Base-by-base conservation (phyloP, 768 basidiomycete species). In the Rhodotorula paludigena region DNA sequence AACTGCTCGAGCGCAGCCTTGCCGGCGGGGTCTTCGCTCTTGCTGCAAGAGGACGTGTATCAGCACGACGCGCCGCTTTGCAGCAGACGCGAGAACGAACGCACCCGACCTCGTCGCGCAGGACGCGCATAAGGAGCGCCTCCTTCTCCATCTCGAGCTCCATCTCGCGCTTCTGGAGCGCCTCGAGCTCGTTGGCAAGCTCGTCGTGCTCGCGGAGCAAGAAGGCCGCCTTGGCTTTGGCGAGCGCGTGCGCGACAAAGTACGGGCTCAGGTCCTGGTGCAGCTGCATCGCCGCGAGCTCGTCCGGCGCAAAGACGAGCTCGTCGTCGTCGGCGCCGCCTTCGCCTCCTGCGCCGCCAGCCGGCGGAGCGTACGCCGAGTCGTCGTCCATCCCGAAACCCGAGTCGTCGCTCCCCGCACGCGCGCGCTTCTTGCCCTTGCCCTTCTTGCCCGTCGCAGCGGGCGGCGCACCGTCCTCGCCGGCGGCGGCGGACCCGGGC, bases 161-260 rank as follows among this genome's bases (percentile, higher is more conserved):
- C 14, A 60, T 54, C 72, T 81, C 80, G 67, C 89, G 86, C 7
- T 79, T 77, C 64, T 82, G 82, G 14, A 83, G 77, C 23, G 81
- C 78, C 42, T 84, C 82, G 69, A 90, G 79, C 76, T 92, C 88
- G 69, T 86, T 84, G 38, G 83, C 78, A 45, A 92, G 79, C 39
- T 80, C 79, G 39, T 84, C 85, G 68, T 89, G 86, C 74, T 89
- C 85, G 64, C 87, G 83, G 38, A 86, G 68, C 21, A 84, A 85
- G 75, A 86, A 88, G 57, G 80, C 81, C 76, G 87, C 83, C 75
- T 90, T 91, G 11, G 92, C 90, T 75, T 92, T 89, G 81, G 84
- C 78, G 79, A 82, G 69, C 79, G 85, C 81, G 77, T 92, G 93
- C 81, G 85, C 85, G 42, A 85, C 74, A 47, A 77, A 76, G 63